Evolutionary conservation across 495 filamentous ascomycete species (phyloP), one percentile per base, ranked within the genome.

Genomic region (Xylaria nigripes): DNA sequence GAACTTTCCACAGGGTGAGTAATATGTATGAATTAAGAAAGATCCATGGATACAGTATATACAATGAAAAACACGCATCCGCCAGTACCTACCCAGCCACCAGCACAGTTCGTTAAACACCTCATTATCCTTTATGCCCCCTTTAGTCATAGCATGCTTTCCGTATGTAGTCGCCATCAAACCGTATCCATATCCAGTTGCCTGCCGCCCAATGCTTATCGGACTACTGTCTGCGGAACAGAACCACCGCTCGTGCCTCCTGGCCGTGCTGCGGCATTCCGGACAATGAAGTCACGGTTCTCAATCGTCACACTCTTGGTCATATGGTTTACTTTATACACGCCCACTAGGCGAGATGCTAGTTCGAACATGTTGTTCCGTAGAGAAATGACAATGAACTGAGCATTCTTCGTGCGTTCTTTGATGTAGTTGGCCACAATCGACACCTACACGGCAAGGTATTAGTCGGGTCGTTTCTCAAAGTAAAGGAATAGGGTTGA

Each of bases 251-350:
- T 46, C 18, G 38, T 10, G 6, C 45, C 53, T 1, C 27, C 56
- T 2, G 50, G 55, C 25, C 57, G 53, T 21, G 64, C 42, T 4
- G 55, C 58, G 3, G 50, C 43, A 19, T 58, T 56, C 34, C 68
- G 50, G 7, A 40, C 42, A 42, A 91, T 86, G 59, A 91, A 95
- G 64, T 95, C 88, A 54, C 76, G 78, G 69, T 95, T 95, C 68
- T 95, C 89, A 43, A 95, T 90, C n/a, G 90, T 93, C 3, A 95
- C 89, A 64, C 86, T 91, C 82, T 95, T 95, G 40, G 90, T 95
- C 93, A 97, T 98, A 71, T 98, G 93, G 71, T 96, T 97, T 66
- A 98, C 93, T 73, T 98, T 98, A 71, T 98, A 98, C 44, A 98
- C 91, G 45, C 93, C 93, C 6, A 98, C 89, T 34, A 98, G 78